Base-by-base conservation (phyloP, 2,329 filamentous ascomycete genomes). In the Phialocephala subalpina region DNA sequence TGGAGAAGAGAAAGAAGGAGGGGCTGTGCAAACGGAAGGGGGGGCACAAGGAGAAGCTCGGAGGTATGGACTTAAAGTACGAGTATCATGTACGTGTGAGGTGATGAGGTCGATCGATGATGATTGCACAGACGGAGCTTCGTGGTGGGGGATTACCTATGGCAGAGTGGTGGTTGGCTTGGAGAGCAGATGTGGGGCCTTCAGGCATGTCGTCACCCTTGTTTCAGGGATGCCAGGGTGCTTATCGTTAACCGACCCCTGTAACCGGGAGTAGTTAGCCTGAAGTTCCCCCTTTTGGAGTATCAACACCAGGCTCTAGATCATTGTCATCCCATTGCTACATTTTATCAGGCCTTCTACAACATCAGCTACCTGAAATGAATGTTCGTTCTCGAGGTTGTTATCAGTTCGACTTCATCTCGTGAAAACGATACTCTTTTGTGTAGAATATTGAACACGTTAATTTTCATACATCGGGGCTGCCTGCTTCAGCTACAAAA, bases 81-180 rank as follows among this genome's bases (percentile, higher is more conserved):
- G 29, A 33, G 55, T 57, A 57, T 57, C 55, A 57, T 64, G 63
- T 60, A 60, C 11, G 57, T 45, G 56, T 62, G 59, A 62, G 60
- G 52, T 60, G 60, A 66, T 55, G 53, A 62, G 55, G 62, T 64
- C 45, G 59, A 42, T 64, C 45, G 59, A 42, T 52, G 59, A 66
- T 66, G 59, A 56, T 63, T 45, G 38, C 22, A 20, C 40, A 52
- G 35, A 35, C 25, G 42, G 45, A 62, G 45, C 40, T 62, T 42
- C 16, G 29, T 52, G 40, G 59, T 56, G 55, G 60, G 59, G 59
- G 25, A 33, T 53, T 53, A 33, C 27, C 49, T 53, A 33, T 53
- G 18, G 25, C 49, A 18, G 49, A 33, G 25, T 2, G 12, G 3
- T 53, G 49, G 49, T 53, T 27, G 49, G 49, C 45, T 49, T 18